Conservation (phyloP, 2,329 filamentous ascomycete species). For the Didymella sp. region DNA sequence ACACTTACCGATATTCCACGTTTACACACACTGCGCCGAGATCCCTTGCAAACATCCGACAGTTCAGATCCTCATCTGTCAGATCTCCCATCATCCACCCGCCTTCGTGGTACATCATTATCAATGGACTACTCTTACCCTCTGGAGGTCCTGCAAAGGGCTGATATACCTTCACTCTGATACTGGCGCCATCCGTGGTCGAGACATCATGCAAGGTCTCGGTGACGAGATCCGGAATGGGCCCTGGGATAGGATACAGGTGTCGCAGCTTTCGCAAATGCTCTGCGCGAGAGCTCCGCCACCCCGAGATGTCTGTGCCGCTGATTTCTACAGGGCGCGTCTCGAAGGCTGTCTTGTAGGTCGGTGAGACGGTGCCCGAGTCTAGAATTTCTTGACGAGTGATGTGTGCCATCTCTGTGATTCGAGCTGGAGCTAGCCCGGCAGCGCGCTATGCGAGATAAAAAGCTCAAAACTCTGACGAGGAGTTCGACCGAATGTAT, state of each 20-base stretch:
- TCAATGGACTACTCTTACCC: conserved; percentile 34
- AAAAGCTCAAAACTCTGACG: too few species aligned
- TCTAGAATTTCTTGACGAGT: conserved; percentile 35
- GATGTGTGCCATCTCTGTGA: conserved; percentile 42
- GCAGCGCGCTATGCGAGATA: too few species aligned
- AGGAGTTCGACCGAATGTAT: too few species aligned
- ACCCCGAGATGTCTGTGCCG: conserved; percentile 27
- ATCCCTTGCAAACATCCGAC: conserved; percentile 49
- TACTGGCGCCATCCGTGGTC: conserved; percentile 34
- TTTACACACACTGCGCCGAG: conserved; percentile 55
- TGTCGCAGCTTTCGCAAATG: conserved; percentile 41
- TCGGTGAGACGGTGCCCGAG: conserved; percentile 27
- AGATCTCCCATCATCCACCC: conserved; percentile 55
- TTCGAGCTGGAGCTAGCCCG: too few species aligned
- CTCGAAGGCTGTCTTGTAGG: conserved; percentile 37
- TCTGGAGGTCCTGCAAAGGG: conserved; percentile 29
- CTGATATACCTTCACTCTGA: conserved; percentile 40
- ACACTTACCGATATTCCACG: conserved; percentile 56
- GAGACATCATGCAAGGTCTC: conserved; percentile 39
- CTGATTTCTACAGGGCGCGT: conserved; percentile 29
- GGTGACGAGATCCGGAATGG: conserved; percentile 38
- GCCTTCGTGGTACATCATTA: conserved; percentile 54
- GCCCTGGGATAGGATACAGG: conserved; percentile 40
- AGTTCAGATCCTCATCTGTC: conserved; percentile 53
- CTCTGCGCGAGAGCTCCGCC: conserved; percentile 24